A percentile compares a stretch with the other conserved stretches of the same genome.
Evolutionary conservation across 805 yeast genomes (phyloP).

Genomic region (Starmerella asiatica): DNA sequence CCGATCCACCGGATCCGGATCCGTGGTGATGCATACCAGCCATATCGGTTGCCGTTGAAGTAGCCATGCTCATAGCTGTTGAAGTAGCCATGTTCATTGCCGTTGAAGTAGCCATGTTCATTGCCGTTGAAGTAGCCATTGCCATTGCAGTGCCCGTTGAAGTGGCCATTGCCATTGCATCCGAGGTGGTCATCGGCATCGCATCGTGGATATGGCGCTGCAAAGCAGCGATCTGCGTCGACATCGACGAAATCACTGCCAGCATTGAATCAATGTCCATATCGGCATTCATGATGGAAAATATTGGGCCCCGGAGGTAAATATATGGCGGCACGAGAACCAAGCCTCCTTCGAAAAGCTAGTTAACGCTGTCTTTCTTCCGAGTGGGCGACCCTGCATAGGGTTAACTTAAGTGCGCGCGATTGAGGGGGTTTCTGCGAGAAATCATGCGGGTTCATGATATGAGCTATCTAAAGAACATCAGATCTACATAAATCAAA

Average conservation of each 20-base stretch:
- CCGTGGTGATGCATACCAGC: no score
- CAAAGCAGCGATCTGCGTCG: constrained; percentile 16
- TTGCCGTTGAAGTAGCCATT: constrained; percentile 1
- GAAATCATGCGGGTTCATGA: no score
- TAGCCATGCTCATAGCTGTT: constrained; percentile 4
- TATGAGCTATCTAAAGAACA: no score
- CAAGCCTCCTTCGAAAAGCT: no score
- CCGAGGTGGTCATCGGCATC: constrained; percentile 11
- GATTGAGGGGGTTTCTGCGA: no score
- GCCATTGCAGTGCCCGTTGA: not conserved
- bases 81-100: not conserved
- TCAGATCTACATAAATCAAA: no score
- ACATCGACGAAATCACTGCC: constrained; percentile 17
- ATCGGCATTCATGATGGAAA: not conserved
- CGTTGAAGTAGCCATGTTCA: constrained; percentile 3
- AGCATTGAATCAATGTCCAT: constrained; percentile 5
- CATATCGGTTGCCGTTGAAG: not conserved
- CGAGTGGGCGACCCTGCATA: no score
- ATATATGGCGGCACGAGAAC: no score
- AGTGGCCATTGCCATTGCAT: constrained; percentile 1
- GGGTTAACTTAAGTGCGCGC: no score
- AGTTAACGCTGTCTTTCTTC: no score
- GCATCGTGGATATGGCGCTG: constrained; percentile 10
- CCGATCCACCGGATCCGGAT: no score
- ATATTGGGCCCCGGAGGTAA: no score